These are phyloP conservation scores for Cinnamomum micranthum DNA, from an alignment of 164 flowering plant species.

Conservation along the genomic window DNA sequence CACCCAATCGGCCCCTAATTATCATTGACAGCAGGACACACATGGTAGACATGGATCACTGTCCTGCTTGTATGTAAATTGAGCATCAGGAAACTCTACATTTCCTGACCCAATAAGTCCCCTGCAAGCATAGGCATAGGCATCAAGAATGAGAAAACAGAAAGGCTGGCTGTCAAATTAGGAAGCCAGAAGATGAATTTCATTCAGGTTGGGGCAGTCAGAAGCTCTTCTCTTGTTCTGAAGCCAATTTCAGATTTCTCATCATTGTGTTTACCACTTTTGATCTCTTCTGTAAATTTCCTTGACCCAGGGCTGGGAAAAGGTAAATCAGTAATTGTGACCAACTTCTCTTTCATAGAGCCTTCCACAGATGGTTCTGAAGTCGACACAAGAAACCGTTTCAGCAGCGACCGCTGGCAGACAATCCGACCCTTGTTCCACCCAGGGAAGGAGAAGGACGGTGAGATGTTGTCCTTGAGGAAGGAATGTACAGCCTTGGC, in stretches of 20 bases:
- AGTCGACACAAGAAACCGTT: slow-evolving; percentile 37
- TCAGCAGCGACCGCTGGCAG: slow-evolving; percentile 77
- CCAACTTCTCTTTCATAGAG: slow-evolving; percentile 27
- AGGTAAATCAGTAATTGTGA: slow-evolving; percentile 45
- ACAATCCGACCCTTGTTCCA: slow-evolving; percentile 92
- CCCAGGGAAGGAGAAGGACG: slow-evolving; percentile 64
- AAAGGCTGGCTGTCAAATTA: not conserved
- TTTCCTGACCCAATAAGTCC: not conserved
- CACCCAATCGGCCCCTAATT: too few relatives aligned
- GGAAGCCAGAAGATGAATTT: not conserved
- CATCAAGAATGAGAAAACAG: not conserved
- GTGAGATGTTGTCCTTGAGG: slow-evolving; percentile 56
- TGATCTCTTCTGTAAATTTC: slow-evolving; percentile 21
- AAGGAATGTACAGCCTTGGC: slow-evolving; percentile 67
- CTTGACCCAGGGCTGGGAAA: slow-evolving; percentile 33
- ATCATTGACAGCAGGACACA: not conserved
- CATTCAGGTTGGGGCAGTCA: slow-evolving; percentile 44
- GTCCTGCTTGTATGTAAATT: not conserved
- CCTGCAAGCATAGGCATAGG: not conserved
- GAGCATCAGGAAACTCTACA: not conserved
- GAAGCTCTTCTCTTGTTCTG: slow-evolving; percentile 39
- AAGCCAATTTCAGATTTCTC: slow-evolving; percentile 19
- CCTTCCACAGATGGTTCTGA: slow-evolving; percentile 38
- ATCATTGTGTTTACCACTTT: slow-evolving; percentile 18
- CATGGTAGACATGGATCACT: not conserved